Conservation (phyloP, 495 filamentous ascomycete genomes). For the Cairneyella variabilis region DNA sequence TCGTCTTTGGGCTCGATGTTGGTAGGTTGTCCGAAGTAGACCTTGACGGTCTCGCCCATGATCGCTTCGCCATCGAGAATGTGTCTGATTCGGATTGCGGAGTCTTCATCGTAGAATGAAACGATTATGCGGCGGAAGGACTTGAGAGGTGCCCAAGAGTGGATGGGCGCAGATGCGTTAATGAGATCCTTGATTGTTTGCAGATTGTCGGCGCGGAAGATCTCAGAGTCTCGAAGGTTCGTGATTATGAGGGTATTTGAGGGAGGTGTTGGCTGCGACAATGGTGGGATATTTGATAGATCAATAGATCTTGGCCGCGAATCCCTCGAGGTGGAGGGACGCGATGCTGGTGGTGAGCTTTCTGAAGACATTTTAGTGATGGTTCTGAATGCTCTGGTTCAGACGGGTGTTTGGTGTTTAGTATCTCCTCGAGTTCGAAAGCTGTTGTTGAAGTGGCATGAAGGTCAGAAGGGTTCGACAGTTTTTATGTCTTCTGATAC, state of each 20-base stretch:
- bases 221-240: constrained; percentile 70
- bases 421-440: too few relatives aligned
- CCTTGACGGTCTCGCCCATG: constrained; percentile 64
- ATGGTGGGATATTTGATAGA: constrained; percentile 72
- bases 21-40: constrained; percentile 87
- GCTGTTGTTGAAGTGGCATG: too few relatives aligned
- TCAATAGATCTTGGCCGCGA: constrained; percentile 61
- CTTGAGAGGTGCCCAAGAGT: constrained; percentile 87
- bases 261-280: constrained; percentile 74
- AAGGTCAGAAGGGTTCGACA: too few relatives aligned
- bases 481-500: too few relatives aligned
- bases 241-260: constrained; percentile 95
- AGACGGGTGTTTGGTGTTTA: too few relatives aligned
- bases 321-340: constrained; percentile 14
- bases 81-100: constrained; percentile 68
- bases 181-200: constrained; percentile 72
- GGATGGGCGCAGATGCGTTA: constrained; percentile 61
- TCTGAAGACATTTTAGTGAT: constrained; percentile 13
- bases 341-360: constrained; percentile 20
- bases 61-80: constrained; percentile 67
- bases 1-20: constrained; percentile 51
- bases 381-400: background rate
- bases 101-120: constrained; percentile 72
- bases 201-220: constrained; percentile 77
- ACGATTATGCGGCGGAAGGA: constrained; percentile 89